phyloP scores from a whole-genome alignment of 768 basidiomycete species.

The Epithele typhae region DNA sequence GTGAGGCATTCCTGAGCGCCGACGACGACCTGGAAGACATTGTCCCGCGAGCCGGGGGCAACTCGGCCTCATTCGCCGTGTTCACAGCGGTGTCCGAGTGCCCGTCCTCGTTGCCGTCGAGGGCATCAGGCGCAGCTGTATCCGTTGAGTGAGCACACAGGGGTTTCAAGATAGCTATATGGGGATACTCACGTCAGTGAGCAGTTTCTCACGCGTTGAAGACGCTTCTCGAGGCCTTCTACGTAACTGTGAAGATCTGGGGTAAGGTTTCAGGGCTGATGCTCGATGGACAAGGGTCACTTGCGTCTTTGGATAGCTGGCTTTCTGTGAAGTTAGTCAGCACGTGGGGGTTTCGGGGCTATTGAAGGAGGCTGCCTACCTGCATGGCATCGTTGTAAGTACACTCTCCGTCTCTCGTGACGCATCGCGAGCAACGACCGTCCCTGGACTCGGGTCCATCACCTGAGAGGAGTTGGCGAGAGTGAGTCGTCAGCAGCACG shows the following conservation, averaged over 20 bases:
- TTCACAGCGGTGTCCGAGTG: neutral
- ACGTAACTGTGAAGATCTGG: neutral
- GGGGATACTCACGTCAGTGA: neutral
- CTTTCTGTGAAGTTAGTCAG: neutral
- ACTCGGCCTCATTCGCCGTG: neutral
- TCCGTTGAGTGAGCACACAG: neutral
- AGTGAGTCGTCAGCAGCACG: no score
- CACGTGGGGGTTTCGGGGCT: neutral
- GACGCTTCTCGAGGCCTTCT: constrained; percentile 1
- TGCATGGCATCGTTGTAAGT: neutral
- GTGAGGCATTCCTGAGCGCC: neutral
- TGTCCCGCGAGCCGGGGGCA: no score
- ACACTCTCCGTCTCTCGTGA: neutral
- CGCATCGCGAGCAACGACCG: neutral
- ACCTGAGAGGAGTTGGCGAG: neutral
- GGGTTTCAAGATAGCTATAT: neutral
- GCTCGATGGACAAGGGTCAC: neutral
- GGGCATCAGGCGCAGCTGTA: neutral
- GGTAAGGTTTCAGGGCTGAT: no score
- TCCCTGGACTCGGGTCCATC: neutral
- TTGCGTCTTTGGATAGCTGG: neutral
- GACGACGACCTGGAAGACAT: no score
- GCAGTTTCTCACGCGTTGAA: neutral
- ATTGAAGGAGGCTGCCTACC: neutral
- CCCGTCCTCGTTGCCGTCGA: neutral